Conservation (phyloP, 805 yeast genomes). For the Saccharomycopsis amapae region DNA sequence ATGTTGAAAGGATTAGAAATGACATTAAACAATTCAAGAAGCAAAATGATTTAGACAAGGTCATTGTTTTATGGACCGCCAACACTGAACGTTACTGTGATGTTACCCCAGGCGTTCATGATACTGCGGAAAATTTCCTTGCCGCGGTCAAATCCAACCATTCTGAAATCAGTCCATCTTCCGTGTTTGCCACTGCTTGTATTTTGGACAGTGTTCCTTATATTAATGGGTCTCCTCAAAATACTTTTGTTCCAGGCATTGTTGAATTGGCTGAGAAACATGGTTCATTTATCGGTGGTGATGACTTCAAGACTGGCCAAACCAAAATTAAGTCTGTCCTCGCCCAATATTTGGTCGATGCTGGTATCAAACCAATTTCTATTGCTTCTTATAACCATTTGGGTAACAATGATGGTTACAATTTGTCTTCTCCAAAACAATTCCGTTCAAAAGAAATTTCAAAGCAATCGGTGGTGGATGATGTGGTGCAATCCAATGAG, state of each 20-base stretch:
- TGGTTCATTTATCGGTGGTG: slow-evolving; percentile 84
- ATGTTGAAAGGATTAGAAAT: slow-evolving; percentile 76
- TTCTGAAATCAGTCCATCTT: slow-evolving; percentile 82
- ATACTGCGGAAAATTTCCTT: slow-evolving; percentile 75
- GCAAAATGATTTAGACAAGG: slow-evolving; percentile 70
- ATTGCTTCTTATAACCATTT: slow-evolving; percentile 94
- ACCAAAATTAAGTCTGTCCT: slow-evolving; percentile 93
- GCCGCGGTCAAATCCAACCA: slow-evolving; percentile 71
- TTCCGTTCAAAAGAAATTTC: slow-evolving; percentile 94
- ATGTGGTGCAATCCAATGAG: slow-evolving; percentile 81
- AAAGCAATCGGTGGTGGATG: slow-evolving; percentile 88
- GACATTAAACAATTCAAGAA: slow-evolving; percentile 77
- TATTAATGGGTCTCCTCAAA: slow-evolving; percentile 96
- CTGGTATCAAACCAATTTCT: slow-evolving; percentile 91
- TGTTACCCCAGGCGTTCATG: slow-evolving; percentile 72
- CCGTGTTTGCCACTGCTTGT: slow-evolving; percentile 89
- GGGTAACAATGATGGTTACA: slow-evolving; percentile 94
- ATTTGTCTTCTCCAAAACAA: slow-evolving; percentile 85
- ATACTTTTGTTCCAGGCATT: slow-evolving; percentile 94
- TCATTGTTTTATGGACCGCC: slow-evolving; percentile 93
- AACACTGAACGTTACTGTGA: slow-evolving; percentile 92
- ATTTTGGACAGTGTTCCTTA: slow-evolving; percentile 84
- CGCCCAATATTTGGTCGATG: slow-evolving; percentile 93
- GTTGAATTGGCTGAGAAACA: slow-evolving; percentile 79
- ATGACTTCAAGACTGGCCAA: slow-evolving; percentile 95